Evolutionary conservation across 208 protist genomes (phyloP), one percentile per base, ranked within the genome.

Genomic region (Leishmania guyanensis): DNA sequence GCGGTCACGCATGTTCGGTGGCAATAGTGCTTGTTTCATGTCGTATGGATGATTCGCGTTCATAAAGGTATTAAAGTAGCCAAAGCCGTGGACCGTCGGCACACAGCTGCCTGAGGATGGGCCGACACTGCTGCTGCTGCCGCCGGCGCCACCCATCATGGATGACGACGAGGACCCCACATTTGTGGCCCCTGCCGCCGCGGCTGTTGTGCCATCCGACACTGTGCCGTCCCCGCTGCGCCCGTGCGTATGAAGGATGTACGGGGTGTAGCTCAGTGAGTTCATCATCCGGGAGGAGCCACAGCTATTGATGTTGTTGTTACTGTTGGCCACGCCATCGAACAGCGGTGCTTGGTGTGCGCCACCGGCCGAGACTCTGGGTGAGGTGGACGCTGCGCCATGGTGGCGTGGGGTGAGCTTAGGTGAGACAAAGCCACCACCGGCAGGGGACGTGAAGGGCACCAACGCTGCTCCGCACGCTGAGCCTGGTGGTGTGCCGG

Each of bases 1-100:
- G 0, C 74, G 75, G 56, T 80, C 81, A 9, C 69, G 54, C 81
- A 84, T 84, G 29, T 73, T 64, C 0, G 81, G 81, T 26, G 81
- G 81, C 43, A 80, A 43, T 46, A 84, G 69, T 2, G 54, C 56
- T 54, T 84, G 81, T 65, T 77, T 58, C 66, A 58, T 58, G 1
- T 50, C 2, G 54, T 62, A 43, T 54, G 75, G 75, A n/a, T 77
- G 54, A 0, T 36, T 77, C 17, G 75, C 46, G 51, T 71, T 75
- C 75, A 84, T 73, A 62, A 79, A 80, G 4, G 58, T 72, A 74
- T 80, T 80, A 3, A 84, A 33, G 60, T 79, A 46, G 2, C 66
- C 66, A 1, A 77, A 74, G 22, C 43, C 43, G 39, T 74, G 66
- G 14, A 62, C 26, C 39, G 74, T 69, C 0, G 80, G 75, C 1